Base-by-base conservation (phyloP, 1,284 basidiomycete genomes). In the Moesziomyces sp. region DNA sequence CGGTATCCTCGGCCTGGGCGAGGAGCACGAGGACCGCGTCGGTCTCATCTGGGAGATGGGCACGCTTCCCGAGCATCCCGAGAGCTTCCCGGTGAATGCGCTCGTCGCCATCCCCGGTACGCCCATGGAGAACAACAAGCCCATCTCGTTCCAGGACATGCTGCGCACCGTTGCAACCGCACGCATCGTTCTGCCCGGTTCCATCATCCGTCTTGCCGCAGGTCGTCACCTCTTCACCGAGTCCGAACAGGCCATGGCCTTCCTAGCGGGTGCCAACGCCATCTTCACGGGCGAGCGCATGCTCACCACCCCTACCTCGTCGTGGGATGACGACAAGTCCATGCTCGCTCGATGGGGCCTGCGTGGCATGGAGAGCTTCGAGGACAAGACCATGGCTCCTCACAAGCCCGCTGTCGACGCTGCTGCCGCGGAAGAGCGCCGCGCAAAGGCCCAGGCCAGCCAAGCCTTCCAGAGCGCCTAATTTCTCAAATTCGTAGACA, bases 71-170 rank as follows among this genome's bases (percentile, higher is more conserved):
- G 92, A 95, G 83, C 93, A 97, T 79, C 96, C 96, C 21, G 96
- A 99, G 85, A 95, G 93, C 11, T 99, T 99, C 88, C 96, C 96
- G 3, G 95, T 99, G 62, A 99, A 99, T 85, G 96, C 96, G 5
- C 88, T 99, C 55, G 88, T 89, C 0, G 88, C 88, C 8, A 89
- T 89, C 70, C 86, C 87, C 35, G 88, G 88, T 28, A 89, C 88
- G 0, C 88, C 88, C 4, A 84, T 89, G 68, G 88, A 88, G 76
- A 84, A 85, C 54, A 88, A 89, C 84, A 85, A 87, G 66, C 82
- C 82, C n/a, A 77, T 83, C 44, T 55, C 48, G 49, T 90, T 93
- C 80, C 93, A 93, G 77, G 91, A 91, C 18, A 89, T 99, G 56
- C 88, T 98, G 52, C 91, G 96, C 66, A 98, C 94, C 34, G 94